A percentile compares a stretch with the other conserved stretches of the same genome.
Conservation (phyloP, 1,284 basidiomycete species). For the Jaminaea rosea region DNA sequence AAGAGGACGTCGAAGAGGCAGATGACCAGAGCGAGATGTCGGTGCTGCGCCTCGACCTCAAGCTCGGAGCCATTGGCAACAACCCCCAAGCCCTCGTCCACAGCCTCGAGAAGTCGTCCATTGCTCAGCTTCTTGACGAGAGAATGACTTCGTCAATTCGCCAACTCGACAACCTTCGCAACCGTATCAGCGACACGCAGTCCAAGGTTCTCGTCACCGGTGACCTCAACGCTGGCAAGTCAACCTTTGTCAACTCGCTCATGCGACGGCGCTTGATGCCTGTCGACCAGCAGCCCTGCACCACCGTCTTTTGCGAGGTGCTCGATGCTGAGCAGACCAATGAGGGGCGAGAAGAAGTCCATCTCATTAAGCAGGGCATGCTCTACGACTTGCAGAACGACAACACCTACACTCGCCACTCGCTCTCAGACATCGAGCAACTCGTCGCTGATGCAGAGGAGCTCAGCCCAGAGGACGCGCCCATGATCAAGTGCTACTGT, state of each 20-base stretch:
- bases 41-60: slow-evolving; percentile 81
- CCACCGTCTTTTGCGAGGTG: slow-evolving; percentile 93
- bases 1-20: slow-evolving; percentile 1
- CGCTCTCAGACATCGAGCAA: slow-evolving; percentile 65
- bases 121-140: slow-evolving; percentile 82
- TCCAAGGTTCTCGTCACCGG: slow-evolving; percentile 98
- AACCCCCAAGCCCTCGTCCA: slow-evolving; percentile 73
- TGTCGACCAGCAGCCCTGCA: slow-evolving; percentile 95
- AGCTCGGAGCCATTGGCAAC: slow-evolving; percentile 57
- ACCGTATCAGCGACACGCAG: slow-evolving; percentile 79
- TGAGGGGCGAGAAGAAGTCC: slow-evolving; percentile 68
- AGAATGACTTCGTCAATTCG: slow-evolving; percentile 67
- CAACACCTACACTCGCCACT: slow-evolving; percentile 64
- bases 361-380: slow-evolving; percentile 53
- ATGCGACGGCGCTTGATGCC: slow-evolving; percentile 72
- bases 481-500: slow-evolving; percentile 49
- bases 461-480: slow-evolving; percentile 51
- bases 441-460: slow-evolving; percentile 67
- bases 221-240: slow-evolving; percentile 96
- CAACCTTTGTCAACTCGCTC: slow-evolving; percentile 92
- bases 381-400: slow-evolving; percentile 67
- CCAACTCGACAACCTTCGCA: slow-evolving; percentile 76
- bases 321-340: slow-evolving; percentile 78
- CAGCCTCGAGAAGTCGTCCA: slow-evolving; percentile 82
- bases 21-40: slow-evolving; percentile 37